Percentiles rank a stretch among this genome's conserved stretches.
Conservation (phyloP, 495 filamentous ascomycete genomes). For the Opeltia flavorubescens region DNA sequence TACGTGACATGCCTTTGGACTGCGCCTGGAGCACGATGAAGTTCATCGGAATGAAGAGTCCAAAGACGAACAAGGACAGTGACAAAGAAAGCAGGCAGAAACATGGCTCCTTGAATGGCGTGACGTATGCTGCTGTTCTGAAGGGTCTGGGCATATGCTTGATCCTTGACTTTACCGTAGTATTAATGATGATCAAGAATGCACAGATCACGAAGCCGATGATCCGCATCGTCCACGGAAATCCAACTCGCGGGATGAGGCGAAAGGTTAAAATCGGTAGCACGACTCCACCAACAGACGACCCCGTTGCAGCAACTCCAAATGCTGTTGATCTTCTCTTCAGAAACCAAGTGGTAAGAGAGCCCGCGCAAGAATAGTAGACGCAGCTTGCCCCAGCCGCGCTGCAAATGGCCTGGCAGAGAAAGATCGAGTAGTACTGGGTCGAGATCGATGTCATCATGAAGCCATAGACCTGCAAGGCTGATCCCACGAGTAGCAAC, state of each 20-base stretch:
- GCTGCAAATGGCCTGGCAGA: conserved; percentile 29
- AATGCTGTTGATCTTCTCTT: conserved; percentile 8
- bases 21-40: conserved; percentile 27
- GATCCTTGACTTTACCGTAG: conserved; percentile 43
- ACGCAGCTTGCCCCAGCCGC: conserved; percentile 19
- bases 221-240: conserved; percentile 37
- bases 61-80: conserved; percentile 30
- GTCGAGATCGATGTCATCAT: conserved; percentile 27
- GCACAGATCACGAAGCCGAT: conserved; percentile 35
- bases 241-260: conserved; percentile 26
- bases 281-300: conserved; percentile 43
- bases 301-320: conserved; percentile 15
- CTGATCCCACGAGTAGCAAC: conserved; percentile 13
- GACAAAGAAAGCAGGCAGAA: conserved; percentile 38
- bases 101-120: conserved; percentile 38
- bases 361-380: neutral
- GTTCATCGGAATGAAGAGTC: conserved; percentile 35
- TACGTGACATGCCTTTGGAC: conserved; percentile 21
- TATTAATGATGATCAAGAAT: conserved; percentile 42
- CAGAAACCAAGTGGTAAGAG: conserved; percentile 11
- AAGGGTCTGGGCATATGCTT: conserved; percentile 25
- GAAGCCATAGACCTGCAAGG: conserved; percentile 17
- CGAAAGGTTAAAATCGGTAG: conserved; percentile 31
- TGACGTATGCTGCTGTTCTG: conserved; percentile 17
- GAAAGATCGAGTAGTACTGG: conserved; percentile 32